Conservation (phyloP, 163 green algal species). For the Volvox carteri region DNA sequence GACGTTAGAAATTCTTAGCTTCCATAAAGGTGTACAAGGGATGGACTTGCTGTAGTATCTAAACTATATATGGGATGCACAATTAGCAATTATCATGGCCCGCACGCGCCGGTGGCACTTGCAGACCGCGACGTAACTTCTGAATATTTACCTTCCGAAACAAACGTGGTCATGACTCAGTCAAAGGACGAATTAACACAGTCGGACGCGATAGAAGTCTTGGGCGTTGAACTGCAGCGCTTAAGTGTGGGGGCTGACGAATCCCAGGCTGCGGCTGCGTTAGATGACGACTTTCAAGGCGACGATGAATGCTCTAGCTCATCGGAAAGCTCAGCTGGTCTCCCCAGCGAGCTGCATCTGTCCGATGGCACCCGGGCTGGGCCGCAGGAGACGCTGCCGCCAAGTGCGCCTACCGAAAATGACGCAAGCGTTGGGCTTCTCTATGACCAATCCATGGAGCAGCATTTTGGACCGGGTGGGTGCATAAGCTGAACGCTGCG, state of each 20-base stretch:
- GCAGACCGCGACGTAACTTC: not conserved
- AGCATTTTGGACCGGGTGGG: constrained; percentile 43
- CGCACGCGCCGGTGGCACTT: not conserved
- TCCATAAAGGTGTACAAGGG: no score
- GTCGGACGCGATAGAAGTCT: not conserved
- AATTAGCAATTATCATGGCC: not conserved
- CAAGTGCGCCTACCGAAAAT: not conserved
- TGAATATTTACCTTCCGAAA: not conserved
- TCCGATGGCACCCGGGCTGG: not conserved
- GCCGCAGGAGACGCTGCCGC: not conserved
- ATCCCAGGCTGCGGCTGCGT: not conserved
- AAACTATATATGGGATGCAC: constrained; percentile 37
- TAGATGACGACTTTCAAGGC: not conserved
- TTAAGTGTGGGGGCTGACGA: not conserved
- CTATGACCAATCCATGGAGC: constrained; percentile 55
- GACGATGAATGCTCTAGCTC: constrained; percentile 23
- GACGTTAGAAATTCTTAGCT: no score
- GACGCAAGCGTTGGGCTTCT: constrained; percentile 47
- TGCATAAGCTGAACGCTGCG: not conserved
- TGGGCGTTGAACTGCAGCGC: not conserved
- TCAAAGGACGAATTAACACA: not conserved
- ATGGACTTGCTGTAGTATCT: not conserved
- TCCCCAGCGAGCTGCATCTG: not conserved
- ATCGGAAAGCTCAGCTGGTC: constrained; percentile 2
- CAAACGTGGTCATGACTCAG: not conserved